phyloP scores from a whole-genome alignment of 768 basidiomycete species.

The Podaxis sp. region DNA sequence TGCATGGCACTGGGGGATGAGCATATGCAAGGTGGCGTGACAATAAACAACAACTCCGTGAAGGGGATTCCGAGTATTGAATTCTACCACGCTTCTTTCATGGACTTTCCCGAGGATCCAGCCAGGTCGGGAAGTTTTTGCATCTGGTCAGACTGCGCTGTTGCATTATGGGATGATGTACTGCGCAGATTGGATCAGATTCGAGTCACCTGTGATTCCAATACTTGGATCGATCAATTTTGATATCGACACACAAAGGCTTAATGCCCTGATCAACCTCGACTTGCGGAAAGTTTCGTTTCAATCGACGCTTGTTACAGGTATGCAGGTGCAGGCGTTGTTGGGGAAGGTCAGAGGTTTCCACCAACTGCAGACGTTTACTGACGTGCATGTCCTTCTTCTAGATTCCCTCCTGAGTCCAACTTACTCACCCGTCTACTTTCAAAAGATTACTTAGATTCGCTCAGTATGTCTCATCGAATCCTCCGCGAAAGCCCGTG shows the following conservation, averaged over 20 bases:
- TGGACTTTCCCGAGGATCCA: neutral
- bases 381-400: no score
- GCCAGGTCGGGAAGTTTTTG: neutral
- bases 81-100: neutral
- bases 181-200: neutral
- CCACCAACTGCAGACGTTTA: no score
- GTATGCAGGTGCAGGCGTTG: neutral
- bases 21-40: neutral
- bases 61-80: neutral
- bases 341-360: no score
- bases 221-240: neutral
- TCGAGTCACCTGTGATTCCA: neutral
- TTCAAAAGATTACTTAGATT: no score
- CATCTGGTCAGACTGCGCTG: neutral
- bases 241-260: neutral
- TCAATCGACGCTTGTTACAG: neutral
- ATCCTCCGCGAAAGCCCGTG: no score
- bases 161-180: neutral
- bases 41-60: no score
- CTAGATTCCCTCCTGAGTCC: no score
- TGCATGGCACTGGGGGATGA: no score
- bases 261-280: neutral
- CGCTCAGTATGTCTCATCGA: no score
- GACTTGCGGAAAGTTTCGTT: neutral
- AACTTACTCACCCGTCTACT: no score